Evolutionary conservation across 2,329 filamentous ascomycete genomes (phyloP).

Genomic region (Periconia sp.): DNA sequence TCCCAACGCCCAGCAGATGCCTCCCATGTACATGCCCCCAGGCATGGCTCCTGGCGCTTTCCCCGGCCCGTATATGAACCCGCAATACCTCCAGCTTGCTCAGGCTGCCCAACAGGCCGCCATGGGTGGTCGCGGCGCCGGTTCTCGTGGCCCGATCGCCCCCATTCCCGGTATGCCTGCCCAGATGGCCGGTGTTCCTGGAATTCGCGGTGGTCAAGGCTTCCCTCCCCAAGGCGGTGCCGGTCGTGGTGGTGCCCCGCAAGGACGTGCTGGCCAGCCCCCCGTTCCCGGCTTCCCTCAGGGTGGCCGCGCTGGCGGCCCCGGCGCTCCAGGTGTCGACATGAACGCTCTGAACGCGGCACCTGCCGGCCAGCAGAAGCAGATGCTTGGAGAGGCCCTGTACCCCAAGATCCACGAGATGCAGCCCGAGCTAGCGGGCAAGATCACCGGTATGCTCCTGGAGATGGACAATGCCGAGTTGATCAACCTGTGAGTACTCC

Average conservation of each 20-base stretch:
- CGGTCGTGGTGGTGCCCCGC: slow-evolving; percentile 38
- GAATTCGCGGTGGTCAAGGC: slow-evolving; percentile 49
- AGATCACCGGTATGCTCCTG: slow-evolving; percentile 99
- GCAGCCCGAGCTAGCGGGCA: slow-evolving; percentile 94
- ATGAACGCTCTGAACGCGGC: slow-evolving; percentile 58
- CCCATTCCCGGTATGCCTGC: slow-evolving; percentile 72
- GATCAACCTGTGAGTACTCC: slow-evolving; percentile 83
- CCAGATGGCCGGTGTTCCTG: slow-evolving; percentile 62
- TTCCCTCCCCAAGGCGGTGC: slow-evolving; percentile 48
- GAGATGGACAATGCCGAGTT: slow-evolving; percentile 99
- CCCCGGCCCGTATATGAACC: slow-evolving; percentile 77
- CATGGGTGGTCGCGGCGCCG: slow-evolving; percentile 61
- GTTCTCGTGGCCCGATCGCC: slow-evolving; percentile 67
- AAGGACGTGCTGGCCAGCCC: slow-evolving; percentile 39
- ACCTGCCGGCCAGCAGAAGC: slow-evolving; percentile 85
- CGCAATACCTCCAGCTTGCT: slow-evolving; percentile 79
- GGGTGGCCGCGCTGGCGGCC: slow-evolving; percentile 29
- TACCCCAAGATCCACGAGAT: slow-evolving; percentile 98
- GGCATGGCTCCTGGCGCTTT: slow-evolving; percentile 68
- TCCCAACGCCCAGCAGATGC: slow-evolving; percentile 76
- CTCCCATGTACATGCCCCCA: slow-evolving; percentile 80
- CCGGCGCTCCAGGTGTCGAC: slow-evolving; percentile 51
- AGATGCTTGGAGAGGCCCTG: slow-evolving; percentile 95
- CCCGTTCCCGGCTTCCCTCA: slow-evolving; percentile 41
- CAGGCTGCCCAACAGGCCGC: slow-evolving; percentile 72